Percentiles rank a stretch among this genome's conserved stretches.
phyloP scores from a whole-genome alignment of 495 filamentous ascomycete genomes.

The Penicillium waksmanii region DNA sequence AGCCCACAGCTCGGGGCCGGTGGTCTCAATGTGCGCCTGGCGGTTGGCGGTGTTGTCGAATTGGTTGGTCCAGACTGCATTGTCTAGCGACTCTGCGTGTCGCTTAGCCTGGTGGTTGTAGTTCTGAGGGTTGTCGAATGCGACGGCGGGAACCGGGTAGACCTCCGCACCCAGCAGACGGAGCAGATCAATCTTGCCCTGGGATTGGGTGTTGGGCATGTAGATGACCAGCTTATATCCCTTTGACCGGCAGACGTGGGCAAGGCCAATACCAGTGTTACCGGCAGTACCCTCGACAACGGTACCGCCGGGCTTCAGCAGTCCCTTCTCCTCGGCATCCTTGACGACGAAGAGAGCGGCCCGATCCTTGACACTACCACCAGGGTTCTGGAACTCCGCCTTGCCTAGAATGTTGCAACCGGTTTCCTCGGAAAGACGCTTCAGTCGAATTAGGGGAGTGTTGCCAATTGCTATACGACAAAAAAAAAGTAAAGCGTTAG shows the following conservation, averaged over 20 bases:
- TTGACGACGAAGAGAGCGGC: conserved; percentile 93
- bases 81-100: conserved; percentile 81
- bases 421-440: conserved; percentile 84
- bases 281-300: conserved; percentile 96
- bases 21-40: conserved; percentile 93
- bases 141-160: conserved; percentile 93
- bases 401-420: conserved; percentile 96
- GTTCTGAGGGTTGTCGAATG: conserved; percentile 95
- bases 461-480: conserved; percentile 81
- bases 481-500: background rate
- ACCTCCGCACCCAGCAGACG: conserved; percentile 94
- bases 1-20: conserved; percentile 95
- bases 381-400: conserved; percentile 98
- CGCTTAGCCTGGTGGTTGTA: conserved; percentile 95
- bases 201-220: conserved; percentile 98
- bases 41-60: conserved; percentile 97
- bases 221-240: conserved; percentile 97
- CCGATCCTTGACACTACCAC: conserved; percentile 94
- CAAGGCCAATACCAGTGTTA: conserved; percentile 96
- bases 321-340: conserved; percentile 87
- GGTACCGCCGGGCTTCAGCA: conserved; percentile 82
- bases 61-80: conserved; percentile 98
- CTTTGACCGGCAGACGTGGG: conserved; percentile 91
- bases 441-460: conserved; percentile 90
- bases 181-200: conserved; percentile 94